Conservation (phyloP, 176 grass and related monocot species). For the Chloris gayana region DNA sequence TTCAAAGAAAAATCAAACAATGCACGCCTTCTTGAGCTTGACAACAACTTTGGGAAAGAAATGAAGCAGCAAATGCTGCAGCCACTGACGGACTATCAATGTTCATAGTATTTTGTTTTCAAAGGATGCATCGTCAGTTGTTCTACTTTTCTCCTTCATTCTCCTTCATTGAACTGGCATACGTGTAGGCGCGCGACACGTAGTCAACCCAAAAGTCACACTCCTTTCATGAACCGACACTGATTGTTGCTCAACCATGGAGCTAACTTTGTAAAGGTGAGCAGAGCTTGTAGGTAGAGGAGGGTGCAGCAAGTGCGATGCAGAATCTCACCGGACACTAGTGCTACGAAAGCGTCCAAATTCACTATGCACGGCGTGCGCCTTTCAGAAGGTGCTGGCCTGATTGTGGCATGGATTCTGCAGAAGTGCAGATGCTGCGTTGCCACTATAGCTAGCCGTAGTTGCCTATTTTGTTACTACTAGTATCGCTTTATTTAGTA, state of each 20-base stretch:
- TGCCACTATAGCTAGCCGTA: neutral
- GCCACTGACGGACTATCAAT: neutral
- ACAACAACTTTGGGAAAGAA: neutral
- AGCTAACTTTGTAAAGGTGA: conserved; percentile 19
- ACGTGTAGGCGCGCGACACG: conserved; percentile 2
- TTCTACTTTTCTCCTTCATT: neutral
- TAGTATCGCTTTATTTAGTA: neutral
- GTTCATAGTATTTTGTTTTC: neutral
- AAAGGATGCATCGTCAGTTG: no score
- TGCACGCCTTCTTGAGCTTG: neutral
- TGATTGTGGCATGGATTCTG: conserved; percentile 4
- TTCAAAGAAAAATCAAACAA: neutral
- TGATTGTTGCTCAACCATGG: neutral
- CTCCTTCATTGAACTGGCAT: neutral
- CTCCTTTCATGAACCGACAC: conserved; percentile 24
- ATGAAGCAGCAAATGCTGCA: neutral
- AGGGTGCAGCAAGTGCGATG: neutral
- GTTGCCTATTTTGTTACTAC: neutral
- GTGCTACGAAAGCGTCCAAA: neutral
- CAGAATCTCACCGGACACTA: conserved; percentile 1
- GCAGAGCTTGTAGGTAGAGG: conserved; percentile 8
- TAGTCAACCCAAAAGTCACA: conserved; percentile 16
- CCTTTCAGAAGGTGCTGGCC: conserved; percentile 10
- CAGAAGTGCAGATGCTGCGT: neutral
- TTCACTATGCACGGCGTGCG: neutral